Percentiles rank a stretch among this genome's conserved stretches.
Evolutionary conservation across 1,284 basidiomycete species (phyloP).

Genomic region (Kalmanozyma brasiliensis): DNA sequence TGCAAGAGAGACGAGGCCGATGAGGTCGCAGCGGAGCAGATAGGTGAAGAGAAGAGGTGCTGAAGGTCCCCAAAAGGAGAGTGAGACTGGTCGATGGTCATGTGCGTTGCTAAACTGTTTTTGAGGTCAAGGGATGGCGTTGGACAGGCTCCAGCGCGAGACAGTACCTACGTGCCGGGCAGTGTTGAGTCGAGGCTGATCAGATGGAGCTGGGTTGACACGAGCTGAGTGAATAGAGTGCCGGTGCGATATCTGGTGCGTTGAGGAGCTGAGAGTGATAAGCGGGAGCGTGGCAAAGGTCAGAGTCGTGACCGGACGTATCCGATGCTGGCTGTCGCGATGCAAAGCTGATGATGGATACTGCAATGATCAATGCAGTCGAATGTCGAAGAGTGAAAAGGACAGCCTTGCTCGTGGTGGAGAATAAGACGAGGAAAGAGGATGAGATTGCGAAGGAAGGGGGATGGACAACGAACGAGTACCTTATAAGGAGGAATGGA

Average conservation of each 20-base stretch:
- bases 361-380: neutral
- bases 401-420: neutral
- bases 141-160: no score
- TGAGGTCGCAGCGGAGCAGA: slow-evolving; percentile 46
- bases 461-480: slow-evolving; percentile 26
- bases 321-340: no score
- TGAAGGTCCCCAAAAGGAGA: slow-evolving; percentile 41
- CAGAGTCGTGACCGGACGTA: no score
- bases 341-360: neutral
- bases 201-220: neutral
- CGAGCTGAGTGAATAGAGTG: no score
- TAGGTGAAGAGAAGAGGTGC: slow-evolving; percentile 48
- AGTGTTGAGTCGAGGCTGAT: slow-evolving; percentile 1
- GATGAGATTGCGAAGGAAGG: slow-evolving; percentile 6
- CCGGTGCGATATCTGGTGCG: slow-evolving; percentile 2
- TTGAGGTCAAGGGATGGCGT: neutral
- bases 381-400: slow-evolving; percentile 6
- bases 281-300: no score
- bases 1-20: slow-evolving; percentile 47
- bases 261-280: neutral
- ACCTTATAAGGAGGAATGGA: slow-evolving; percentile 38
- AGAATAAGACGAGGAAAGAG: slow-evolving; percentile 2
- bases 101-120: slow-evolving; percentile 17
- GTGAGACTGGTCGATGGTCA: slow-evolving; percentile 38
- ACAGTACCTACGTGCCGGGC: no score